Percentiles rank a stretch among this genome's conserved stretches.
phyloP scores from a whole-genome alignment of 2,329 filamentous ascomycete genomes.

The Beauveria brongniartii region DNA sequence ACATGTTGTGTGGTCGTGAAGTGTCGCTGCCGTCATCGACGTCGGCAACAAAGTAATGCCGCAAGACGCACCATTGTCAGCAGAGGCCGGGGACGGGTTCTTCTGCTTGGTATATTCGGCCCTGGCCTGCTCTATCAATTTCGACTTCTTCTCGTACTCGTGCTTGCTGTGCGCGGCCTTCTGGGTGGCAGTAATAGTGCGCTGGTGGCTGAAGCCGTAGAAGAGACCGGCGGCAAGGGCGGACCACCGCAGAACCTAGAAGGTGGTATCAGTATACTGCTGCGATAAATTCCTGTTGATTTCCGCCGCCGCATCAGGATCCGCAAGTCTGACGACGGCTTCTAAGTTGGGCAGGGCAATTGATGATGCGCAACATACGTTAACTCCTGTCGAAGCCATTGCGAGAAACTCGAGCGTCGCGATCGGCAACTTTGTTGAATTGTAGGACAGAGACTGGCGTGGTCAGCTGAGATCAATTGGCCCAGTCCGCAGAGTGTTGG shows the following conservation, averaged over 20 bases:
- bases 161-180: conserved; percentile 63
- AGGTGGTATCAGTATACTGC: conserved; percentile 21
- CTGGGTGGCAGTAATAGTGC: conserved; percentile 64
- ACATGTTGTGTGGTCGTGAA: not conserved
- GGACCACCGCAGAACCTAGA: conserved; percentile 92
- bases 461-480: conserved; percentile 38
- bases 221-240: conserved; percentile 85
- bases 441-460: conserved; percentile 13
- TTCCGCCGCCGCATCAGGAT: not conserved
- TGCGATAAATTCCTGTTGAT: not conserved
- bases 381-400: conserved; percentile 64
- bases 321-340: not conserved
- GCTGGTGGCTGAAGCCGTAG: conserved; percentile 94
- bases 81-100: conserved; percentile 39
- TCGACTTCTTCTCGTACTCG: conserved; percentile 86
- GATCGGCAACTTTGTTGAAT: conserved; percentile 27
- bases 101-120: conserved; percentile 74
- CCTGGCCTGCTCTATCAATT: conserved; percentile 89
- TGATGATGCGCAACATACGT: conserved; percentile 40
- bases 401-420: conserved; percentile 33
- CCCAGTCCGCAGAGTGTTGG: conserved; percentile 32
- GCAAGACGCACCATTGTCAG: conserved; percentile 24
- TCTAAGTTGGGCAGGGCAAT: not conserved
- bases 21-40: not conserved
- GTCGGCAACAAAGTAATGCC: conserved; percentile 12